Base-by-base conservation (phyloP, 495 filamentous ascomycete genomes). In the Opeltia flavorubescens region DNA sequence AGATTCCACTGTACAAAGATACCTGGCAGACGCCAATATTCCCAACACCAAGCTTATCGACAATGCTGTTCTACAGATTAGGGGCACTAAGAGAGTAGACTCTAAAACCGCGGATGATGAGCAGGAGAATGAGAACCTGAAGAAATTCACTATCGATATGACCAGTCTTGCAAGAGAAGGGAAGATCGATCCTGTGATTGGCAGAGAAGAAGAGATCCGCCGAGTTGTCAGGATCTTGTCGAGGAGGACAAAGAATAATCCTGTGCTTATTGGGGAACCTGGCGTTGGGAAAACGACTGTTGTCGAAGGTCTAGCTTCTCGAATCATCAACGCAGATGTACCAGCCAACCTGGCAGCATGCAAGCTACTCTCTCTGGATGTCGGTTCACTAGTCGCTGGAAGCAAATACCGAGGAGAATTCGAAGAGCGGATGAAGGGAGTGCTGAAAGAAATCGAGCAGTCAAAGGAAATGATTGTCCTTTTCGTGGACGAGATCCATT, bases 281-380 rank as follows among this genome's bases (percentile, higher is more conserved):
- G 91, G 91, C 79, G 91, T 98, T 13, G 91, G 91, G 53, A 98
- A 98, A 69, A 98, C 91, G 11, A 95, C 91, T 2, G 87, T 98
- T 43, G 89, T 95, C 26, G 91, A 98, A 68, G 93, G 91, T 54
- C 73, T 98, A n/a, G 91, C 91, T 7, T 83, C 80, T 56, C 80
- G 91, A 23, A 96, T 98, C 44, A 86, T 95, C 65, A 94, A 98
- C 55, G 76, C 83, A 34, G 91, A 96, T 70, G 83, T 98, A 0
- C 91, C 91, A 25, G 89, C 91, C 54, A 94, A 95, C 56, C 69
- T 98, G n/a, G 85, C 88, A 6, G 81, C 84, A 46, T 96, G 91
- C 74, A 89, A 83, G 56, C 71, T 98, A 13, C 79, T 98, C 25
- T 93, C 89, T 8, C 75, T 98, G 11, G 91, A 98, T 58, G 91